phyloP scores from a whole-genome alignment of 805 yeast species.

The Wickerhamiella cacticola region DNA sequence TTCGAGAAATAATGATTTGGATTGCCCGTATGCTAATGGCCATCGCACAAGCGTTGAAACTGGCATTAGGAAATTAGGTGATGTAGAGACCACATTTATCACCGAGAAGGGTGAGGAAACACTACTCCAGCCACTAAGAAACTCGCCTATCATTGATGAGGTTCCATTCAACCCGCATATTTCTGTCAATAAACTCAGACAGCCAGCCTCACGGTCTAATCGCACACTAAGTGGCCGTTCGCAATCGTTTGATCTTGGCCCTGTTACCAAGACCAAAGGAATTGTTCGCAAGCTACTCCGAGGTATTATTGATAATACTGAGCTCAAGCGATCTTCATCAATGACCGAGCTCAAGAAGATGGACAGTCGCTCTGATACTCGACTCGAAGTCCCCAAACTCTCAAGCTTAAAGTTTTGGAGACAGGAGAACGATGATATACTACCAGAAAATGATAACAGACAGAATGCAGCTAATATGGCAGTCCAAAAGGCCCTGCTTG shows the following conservation, averaged over 20 bases:
- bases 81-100: conserved; percentile 8
- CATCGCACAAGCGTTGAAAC: conserved; percentile 8
- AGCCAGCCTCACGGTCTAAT: background rate
- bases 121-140: conserved; percentile 4
- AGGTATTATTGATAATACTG: conserved; percentile 1
- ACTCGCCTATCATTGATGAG: conserved; percentile 19
- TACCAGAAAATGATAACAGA: background rate
- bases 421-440: conserved; percentile 2
- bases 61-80: background rate
- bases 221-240: conserved; percentile 13
- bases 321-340: conserved; percentile 1
- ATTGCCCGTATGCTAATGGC: conserved; percentile 9
- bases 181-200: conserved; percentile 9
- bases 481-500: conserved; percentile 10
- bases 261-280: conserved; percentile 9
- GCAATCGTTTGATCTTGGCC: conserved; percentile 11
- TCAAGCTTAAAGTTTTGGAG: conserved; percentile 8
- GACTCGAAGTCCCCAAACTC: background rate
- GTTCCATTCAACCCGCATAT: conserved; percentile 22
- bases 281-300: conserved; percentile 13
- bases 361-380: background rate
- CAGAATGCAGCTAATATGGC: conserved; percentile 9
- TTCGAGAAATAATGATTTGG: conserved; percentile 3
- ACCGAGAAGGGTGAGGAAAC: conserved; percentile 8
- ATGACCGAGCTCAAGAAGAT: conserved; percentile 4